phyloP scores from a whole-genome alignment of 169 alveolate genomes.

The Plasmodium chabaudi region DNA sequence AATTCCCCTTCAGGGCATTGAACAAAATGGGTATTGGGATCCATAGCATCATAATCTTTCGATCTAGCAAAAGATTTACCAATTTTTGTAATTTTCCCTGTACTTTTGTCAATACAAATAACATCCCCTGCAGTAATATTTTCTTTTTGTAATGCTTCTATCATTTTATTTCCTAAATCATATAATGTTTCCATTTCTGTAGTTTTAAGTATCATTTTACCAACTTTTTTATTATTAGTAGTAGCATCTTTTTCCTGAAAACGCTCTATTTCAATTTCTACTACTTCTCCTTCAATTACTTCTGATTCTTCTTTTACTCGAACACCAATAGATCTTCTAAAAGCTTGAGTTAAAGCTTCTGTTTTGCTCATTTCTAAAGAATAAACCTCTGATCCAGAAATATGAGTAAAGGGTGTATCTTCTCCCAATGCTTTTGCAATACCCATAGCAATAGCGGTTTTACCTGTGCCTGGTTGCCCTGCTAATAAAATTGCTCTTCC shows the following conservation, averaged over 20 bases:
- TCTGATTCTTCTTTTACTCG: slow-evolving; percentile 98
- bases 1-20: slow-evolving; percentile 99
- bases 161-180: slow-evolving; percentile 97
- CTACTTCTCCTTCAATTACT: slow-evolving; percentile 99
- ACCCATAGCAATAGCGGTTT: slow-evolving; percentile 99
- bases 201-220: slow-evolving; percentile 97
- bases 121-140: slow-evolving; percentile 94
- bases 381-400: slow-evolving; percentile 98
- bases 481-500: slow-evolving; percentile 99
- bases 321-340: slow-evolving; percentile 98
- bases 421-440: slow-evolving; percentile 98
- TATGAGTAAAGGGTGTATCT: slow-evolving; percentile 97
- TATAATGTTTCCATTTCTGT: slow-evolving; percentile 99
- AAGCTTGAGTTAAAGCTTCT: slow-evolving; percentile 96
- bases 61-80: slow-evolving; percentile 98
- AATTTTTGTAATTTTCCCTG: slow-evolving; percentile 96
- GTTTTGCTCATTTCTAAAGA: slow-evolving; percentile 98
- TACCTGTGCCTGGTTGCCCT: slow-evolving; percentile 99
- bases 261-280: slow-evolving; percentile 97
- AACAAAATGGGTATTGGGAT: slow-evolving; percentile 91
- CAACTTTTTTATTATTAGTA: slow-evolving; percentile 84
- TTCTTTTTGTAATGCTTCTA: slow-evolving; percentile 89
- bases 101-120: slow-evolving; percentile 97
- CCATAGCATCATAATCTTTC: slow-evolving; percentile 98
- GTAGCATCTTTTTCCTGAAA: slow-evolving; percentile 79